These are phyloP conservation scores for Piper longum DNA, from an alignment of 164 flowering plant species.

Conservation along the genomic window DNA sequence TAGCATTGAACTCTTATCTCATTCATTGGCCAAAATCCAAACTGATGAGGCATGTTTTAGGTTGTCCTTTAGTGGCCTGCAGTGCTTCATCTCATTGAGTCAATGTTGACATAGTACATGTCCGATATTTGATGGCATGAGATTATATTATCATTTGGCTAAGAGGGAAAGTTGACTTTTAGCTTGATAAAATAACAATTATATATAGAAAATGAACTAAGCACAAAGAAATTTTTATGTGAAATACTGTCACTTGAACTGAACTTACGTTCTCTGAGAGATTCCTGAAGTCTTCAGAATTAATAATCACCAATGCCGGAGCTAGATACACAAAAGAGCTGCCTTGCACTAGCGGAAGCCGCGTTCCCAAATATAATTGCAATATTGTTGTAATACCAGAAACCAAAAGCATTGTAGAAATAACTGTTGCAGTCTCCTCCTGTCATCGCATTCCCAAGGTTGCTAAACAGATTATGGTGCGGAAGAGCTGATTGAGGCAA, in stretches of 20 bases:
- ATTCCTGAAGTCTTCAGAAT: conserved; percentile 60
- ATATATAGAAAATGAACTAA: background rate
- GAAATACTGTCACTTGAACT: background rate
- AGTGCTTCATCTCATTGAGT: too few species aligned
- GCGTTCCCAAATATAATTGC: conserved; percentile 74
- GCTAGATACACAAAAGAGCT: conserved; percentile 88
- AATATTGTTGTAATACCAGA: conserved; percentile 71
- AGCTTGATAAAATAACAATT: background rate
- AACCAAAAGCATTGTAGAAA: conserved; percentile 76
- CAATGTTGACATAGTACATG: too few species aligned
- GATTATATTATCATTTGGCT: too few species aligned
- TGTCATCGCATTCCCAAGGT: conserved; percentile 19
- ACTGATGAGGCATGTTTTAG: too few species aligned
- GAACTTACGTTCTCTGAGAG: conserved; percentile 74
- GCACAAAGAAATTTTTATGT: background rate
- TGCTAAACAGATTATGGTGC: background rate
- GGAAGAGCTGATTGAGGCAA: background rate
- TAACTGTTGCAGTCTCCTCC: conserved; percentile 87
- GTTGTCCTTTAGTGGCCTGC: too few species aligned
- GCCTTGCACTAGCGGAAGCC: conserved; percentile 94
- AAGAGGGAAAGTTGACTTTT: background rate
- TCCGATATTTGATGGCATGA: too few species aligned
- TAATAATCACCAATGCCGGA: conserved; percentile 73
- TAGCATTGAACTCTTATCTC: too few species aligned
- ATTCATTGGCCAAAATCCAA: too few species aligned